Conservation (phyloP, 108 stramenopile species). For the Skeletonema marinoi region DNA sequence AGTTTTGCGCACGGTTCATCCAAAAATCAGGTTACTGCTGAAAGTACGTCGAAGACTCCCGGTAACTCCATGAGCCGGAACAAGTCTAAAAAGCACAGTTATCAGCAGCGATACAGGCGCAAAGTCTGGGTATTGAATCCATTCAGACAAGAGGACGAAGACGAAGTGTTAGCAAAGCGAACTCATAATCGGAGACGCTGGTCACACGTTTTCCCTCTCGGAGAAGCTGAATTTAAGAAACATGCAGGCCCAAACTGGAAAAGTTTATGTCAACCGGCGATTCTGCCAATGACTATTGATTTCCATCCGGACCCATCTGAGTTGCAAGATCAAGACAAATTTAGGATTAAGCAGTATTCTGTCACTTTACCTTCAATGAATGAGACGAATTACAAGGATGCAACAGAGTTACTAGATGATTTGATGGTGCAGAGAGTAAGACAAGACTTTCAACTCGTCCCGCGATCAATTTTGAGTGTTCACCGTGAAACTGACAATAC, state of each 20-base stretch:
- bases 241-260: conserved; percentile 95
- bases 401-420: conserved; percentile 66
- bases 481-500: conserved; percentile 50
- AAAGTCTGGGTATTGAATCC: conserved; percentile 86
- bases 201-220: conserved; percentile 95
- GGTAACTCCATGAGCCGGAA: neutral
- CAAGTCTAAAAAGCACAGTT: conserved; percentile 4
- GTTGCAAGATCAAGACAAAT: conserved; percentile 65
- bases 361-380: conserved; percentile 79
- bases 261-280: conserved; percentile 93
- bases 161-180: conserved; percentile 84
- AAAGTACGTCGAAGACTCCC: neutral
- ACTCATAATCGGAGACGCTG: conserved; percentile 98
- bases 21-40: neutral
- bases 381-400: conserved; percentile 68
- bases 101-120: conserved; percentile 29
- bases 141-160: conserved; percentile 90
- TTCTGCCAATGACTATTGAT: conserved; percentile 95
- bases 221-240: conserved; percentile 81
- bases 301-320: conserved; percentile 92
- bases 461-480: conserved; percentile 53
- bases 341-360: conserved; percentile 72
- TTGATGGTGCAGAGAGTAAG: conserved; percentile 88
- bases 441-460: conserved; percentile 86
- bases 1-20: neutral